Evolutionary conservation across 2,329 filamentous ascomycete species (phyloP).

Genomic region (Fusarium verrucosum): DNA sequence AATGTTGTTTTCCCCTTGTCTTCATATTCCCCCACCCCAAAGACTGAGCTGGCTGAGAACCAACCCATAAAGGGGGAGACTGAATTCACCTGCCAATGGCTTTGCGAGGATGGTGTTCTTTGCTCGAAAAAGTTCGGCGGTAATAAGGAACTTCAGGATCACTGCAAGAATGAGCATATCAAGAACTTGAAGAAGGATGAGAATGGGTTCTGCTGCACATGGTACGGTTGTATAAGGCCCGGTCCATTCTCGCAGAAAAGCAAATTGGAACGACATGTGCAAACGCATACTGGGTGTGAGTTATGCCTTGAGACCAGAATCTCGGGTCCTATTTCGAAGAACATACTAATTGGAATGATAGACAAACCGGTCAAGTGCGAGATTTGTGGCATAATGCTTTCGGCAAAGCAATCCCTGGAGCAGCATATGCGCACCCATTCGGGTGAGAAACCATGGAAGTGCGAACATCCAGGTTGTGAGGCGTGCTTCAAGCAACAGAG

Average conservation of each 20-base stretch:
- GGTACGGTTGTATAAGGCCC: slow-evolving; percentile 64
- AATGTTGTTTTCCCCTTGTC: slow-evolving; percentile 4
- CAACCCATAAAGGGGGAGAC: slow-evolving; percentile 35
- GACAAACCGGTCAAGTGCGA: slow-evolving; percentile 68
- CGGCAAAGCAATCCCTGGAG: slow-evolving; percentile 72
- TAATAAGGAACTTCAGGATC: slow-evolving; percentile 63
- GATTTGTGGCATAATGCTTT: slow-evolving; percentile 66
- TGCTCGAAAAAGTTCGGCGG: slow-evolving; percentile 53
- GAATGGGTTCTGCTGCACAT: slow-evolving; percentile 63
- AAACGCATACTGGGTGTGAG: slow-evolving; percentile 72
- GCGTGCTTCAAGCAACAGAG: slow-evolving; percentile 74
- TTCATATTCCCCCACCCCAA: slow-evolving; percentile 13
- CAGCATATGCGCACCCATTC: slow-evolving; percentile 75
- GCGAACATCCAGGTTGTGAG: slow-evolving; percentile 58
- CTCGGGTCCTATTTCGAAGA: not conserved
- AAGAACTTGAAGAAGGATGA: slow-evolving; percentile 55
- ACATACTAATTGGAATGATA: slow-evolving; percentile 43
- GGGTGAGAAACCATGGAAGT: slow-evolving; percentile 70
- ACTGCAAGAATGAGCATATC: slow-evolving; percentile 63
- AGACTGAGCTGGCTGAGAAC: slow-evolving; percentile 21
- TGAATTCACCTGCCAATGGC: slow-evolving; percentile 50
- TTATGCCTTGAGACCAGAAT: slow-evolving; percentile 15
- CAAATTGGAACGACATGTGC: slow-evolving; percentile 72
- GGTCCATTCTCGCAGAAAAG: slow-evolving; percentile 67
- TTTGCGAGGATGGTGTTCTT: slow-evolving; percentile 34